Base-by-base conservation (phyloP, 345 rosid genomes). In the Acer yangbiense region DNA sequence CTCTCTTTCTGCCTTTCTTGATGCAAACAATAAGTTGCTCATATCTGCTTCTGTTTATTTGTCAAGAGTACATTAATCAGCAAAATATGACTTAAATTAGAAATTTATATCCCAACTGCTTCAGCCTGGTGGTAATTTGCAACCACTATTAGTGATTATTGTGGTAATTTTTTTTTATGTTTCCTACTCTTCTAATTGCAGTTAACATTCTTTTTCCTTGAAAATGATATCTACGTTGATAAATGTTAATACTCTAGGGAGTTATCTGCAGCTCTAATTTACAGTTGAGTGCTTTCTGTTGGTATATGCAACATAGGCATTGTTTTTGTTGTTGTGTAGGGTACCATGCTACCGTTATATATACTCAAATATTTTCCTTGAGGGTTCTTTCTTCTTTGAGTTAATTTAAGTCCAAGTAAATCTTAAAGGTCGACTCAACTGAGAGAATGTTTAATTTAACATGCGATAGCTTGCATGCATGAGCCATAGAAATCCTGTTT, bases 151-250 rank as follows among this genome's bases (percentile, higher is more conserved):
- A 54, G 58, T 54, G 58, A 54, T 14, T 18, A 16, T 54, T 6
- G 2, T 54, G 58, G 58, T 54, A 3, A 54, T 14, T 14, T 54
- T 16, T 16, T 16, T 65, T 65, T 1, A 7, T 65, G 20, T 65
- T 13, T 54, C 58, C 58, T 54, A 54, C 41, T 32, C 69, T 13
- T 65, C 43, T 35, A 16, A 32, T 65, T 35, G 21, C 35, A n/a
- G 46, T 32, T 65, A 35, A 13, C 43, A 65, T 65, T 65, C 69
- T 65, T 32, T 65, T 65, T 65, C n/a, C 39, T 14, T 65, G 17
- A 29, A 46, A 65, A 13, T 29, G n/a, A 29, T 14, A 27, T 64
- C 13, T 27, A 64, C 4, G n/a, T 27, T 64, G 68, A 32, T 65
- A 65, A 65, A 65, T 27, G 68, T 27, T n/a, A 29, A 18, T 65